Conservation (phyloP, 805 yeast genomes). For the Candida insectorum region DNA sequence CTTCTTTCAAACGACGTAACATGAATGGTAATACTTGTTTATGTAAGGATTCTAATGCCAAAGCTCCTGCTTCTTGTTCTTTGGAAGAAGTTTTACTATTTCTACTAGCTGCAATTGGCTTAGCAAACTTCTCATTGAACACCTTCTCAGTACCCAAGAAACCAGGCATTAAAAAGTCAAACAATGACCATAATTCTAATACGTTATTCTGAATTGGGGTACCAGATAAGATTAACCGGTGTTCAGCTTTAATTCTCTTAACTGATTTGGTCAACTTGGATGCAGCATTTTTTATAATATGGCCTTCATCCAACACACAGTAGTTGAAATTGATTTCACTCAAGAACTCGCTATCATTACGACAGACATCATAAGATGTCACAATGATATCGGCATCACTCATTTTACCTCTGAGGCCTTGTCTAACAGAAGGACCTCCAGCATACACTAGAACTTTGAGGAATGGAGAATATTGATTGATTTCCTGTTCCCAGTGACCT, state of each 20-base stretch:
- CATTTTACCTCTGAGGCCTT: slow-evolving; percentile 51
- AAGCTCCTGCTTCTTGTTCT: slow-evolving; percentile 95
- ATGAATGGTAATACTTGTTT: slow-evolving; percentile 95
- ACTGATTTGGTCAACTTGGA: slow-evolving; percentile 89
- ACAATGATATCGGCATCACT: slow-evolving; percentile 75
- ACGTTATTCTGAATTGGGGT: slow-evolving; percentile 98
- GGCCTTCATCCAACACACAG: slow-evolving; percentile 97
- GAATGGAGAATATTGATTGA: slow-evolving; percentile 85
- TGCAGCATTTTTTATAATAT: slow-evolving; percentile 86
- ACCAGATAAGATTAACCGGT: slow-evolving; percentile 87
- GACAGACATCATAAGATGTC: slow-evolving; percentile 92
- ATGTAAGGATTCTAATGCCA: slow-evolving; percentile 93
- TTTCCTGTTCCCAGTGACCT: slow-evolving; percentile 98
- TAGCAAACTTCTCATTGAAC: slow-evolving; percentile 94
- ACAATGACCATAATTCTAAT: slow-evolving; percentile 93
- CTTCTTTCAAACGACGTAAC: slow-evolving; percentile 93
- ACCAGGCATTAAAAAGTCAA: slow-evolving; percentile 98
- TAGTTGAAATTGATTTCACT: slow-evolving; percentile 72
- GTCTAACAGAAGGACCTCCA: slow-evolving; percentile 81
- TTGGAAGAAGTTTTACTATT: slow-evolving; percentile 83
- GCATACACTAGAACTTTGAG: slow-evolving; percentile 82
- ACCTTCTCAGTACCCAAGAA: slow-evolving; percentile 92
- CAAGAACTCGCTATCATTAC: slow-evolving; percentile 78
- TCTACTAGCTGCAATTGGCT: slow-evolving; percentile 93
- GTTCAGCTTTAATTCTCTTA: slow-evolving; percentile 78